Base-by-base conservation (phyloP, 352 stramenopile genomes). In the Phytophthora europaea region DNA sequence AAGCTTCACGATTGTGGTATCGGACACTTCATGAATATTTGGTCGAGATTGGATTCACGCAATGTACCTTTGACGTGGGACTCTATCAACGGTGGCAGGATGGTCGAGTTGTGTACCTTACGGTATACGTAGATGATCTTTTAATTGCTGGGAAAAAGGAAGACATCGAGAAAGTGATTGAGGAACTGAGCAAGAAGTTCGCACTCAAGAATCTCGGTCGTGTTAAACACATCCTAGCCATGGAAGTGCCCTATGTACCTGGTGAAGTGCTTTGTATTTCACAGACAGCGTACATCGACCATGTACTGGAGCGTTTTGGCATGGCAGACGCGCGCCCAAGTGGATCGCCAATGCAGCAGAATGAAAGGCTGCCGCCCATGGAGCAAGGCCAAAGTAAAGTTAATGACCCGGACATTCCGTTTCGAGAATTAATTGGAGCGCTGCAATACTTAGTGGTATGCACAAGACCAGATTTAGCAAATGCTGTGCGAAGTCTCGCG, bases 261-360 rank as follows among this genome's bases (percentile, higher is more conserved):
- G 33, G 55, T 18, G 34, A 3, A 1, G 51, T 50, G 1, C 9
- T 69, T 6, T 62, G 52, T 12, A 16, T 69, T 12, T 70, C 54
- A 6, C 64, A 70, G 15, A 65, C 45, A 0, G 45, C 40, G 0
- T 70, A 65, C 12, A 59, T 70, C 52, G 45, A 70, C 0, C n/a
- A n/a, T 0, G 23, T 55, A 2, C 15, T 52, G 28, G 18, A 58
- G 3, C 9, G 36, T 0, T 51, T 69, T 54, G 23, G 28, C 3
- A 56, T 69, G 38, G 26, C 0, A 6, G 23, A 36, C 10, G 54
- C 31, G 1, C 22, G 13, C 1, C 15, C 38, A 18, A 31, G 47
- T 0, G 16, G 16, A 5, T 70, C 43, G 1, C 31, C 43, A 6
- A 38, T 53, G 18, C 40, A 54, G 64, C 53, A 57, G 4, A 70